These are phyloP conservation scores for Mortierella sp. DNA, from an alignment of 371 early-diverging fungal species.

Conservation along the genomic window DNA sequence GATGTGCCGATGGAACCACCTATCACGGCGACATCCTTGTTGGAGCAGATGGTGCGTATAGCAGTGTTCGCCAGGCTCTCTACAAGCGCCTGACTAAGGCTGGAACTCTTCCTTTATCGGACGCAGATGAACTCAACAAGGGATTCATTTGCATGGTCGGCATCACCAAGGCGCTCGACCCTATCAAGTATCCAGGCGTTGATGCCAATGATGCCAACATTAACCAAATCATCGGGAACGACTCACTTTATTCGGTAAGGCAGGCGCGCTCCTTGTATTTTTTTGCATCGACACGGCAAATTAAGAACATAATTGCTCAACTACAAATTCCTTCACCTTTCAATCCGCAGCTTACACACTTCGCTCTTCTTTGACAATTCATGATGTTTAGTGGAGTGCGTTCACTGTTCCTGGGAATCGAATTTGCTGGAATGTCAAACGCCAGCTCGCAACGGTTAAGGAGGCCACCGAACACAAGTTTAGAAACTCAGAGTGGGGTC, in stretches of 20 bases:
- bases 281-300: too few relatives aligned
- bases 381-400: background rate
- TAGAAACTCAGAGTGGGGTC: slow-evolving; percentile 15
- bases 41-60: slow-evolving; percentile 18
- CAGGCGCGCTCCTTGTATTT: too few relatives aligned
- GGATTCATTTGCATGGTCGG: slow-evolving; percentile 6
- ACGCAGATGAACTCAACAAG: background rate
- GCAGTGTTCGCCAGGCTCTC: background rate
- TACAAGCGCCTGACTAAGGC: slow-evolving; percentile 4
- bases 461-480: background rate
- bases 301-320: too few relatives aligned
- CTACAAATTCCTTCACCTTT: too few relatives aligned
- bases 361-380: too few relatives aligned
- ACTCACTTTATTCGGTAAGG: background rate
- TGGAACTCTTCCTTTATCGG: background rate
- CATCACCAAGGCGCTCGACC: slow-evolving; percentile 12
- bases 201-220: background rate
- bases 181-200: slow-evolving; percentile 10
- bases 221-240: background rate
- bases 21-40: slow-evolving; percentile 17
- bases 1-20: slow-evolving; percentile 3
- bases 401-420: slow-evolving; percentile 7
- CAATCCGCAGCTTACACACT: too few relatives aligned
- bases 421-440: slow-evolving; percentile 9
- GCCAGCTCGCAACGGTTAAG: background rate